Percentiles rank a stretch among this genome's conserved stretches.
phyloP scores from a whole-genome alignment of 768 basidiomycete species.

The Agaricus subrufescens region DNA sequence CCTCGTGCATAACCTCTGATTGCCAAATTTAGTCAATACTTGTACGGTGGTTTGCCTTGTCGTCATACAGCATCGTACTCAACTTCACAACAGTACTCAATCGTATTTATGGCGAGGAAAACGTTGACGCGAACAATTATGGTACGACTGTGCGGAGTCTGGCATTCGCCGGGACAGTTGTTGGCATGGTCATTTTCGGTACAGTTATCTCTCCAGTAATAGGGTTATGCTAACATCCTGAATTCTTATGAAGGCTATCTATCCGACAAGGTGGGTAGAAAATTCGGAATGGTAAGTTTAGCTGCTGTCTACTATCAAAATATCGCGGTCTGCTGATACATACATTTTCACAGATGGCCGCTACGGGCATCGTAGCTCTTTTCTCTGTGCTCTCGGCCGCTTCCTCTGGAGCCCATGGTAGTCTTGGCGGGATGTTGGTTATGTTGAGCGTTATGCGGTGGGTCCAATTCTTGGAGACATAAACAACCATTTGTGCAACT shows the following conservation, averaged over 20 bases:
- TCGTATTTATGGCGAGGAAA: slow-evolving; percentile 60
- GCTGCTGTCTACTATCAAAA: not conserved
- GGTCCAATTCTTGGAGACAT: slow-evolving; percentile 11
- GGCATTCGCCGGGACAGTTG: slow-evolving; percentile 81
- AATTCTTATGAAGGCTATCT: slow-evolving; percentile 43
- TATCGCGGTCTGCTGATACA: not conserved
- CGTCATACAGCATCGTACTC: not conserved
- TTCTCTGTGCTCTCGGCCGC: slow-evolving; percentile 84
- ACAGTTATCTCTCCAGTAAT: slow-evolving; percentile 2
- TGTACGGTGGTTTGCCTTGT: slow-evolving; percentile 31
- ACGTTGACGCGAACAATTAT: slow-evolving; percentile 51
- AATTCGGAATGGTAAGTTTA: slow-evolving; percentile 77
- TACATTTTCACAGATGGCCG: slow-evolving; percentile 53
- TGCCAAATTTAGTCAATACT: slow-evolving; percentile 52
- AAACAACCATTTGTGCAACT: not conserved
- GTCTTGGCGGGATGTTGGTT: slow-evolving; percentile 61
- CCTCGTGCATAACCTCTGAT: not conserved
- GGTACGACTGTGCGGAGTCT: slow-evolving; percentile 60
- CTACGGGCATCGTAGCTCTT: slow-evolving; percentile 77
- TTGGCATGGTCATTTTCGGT: slow-evolving; percentile 82
- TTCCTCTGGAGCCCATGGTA: slow-evolving; percentile 73
- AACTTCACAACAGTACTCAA: slow-evolving; percentile 46
- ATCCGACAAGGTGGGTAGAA: slow-evolving; percentile 82
- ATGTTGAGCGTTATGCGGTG: slow-evolving; percentile 81
- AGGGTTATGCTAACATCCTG: not conserved